Conservation (phyloP, 371 early-diverging fungal species). For the Haplosporangium sp. region DNA sequence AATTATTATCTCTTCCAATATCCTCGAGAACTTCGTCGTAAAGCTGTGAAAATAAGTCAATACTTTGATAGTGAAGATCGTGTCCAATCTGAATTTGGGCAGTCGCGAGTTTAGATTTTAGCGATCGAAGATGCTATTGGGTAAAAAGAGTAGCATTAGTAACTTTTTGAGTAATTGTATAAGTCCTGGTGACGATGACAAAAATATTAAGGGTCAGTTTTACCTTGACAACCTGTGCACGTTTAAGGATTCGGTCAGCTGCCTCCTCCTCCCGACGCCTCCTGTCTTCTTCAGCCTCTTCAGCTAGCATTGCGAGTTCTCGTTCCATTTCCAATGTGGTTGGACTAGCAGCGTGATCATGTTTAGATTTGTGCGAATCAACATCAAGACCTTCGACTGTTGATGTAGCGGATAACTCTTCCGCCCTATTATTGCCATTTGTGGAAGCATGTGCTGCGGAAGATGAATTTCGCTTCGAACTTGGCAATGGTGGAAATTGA, state of each 20-base stretch:
- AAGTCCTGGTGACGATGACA: too few species aligned
- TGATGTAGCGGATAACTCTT: constrained; percentile 10
- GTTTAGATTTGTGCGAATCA: constrained; percentile 3
- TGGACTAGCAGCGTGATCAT: constrained; percentile 11
- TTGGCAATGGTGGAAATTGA: constrained; percentile 9
- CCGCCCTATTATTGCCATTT: constrained; percentile 6
- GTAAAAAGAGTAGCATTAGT: background rate
- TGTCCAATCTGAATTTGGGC: constrained; percentile 49
- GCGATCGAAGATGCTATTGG: constrained; percentile 42
- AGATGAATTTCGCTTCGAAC: background rate
- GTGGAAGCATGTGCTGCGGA: background rate
- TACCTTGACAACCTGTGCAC: constrained; percentile 51
- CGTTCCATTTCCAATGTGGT: constrained; percentile 37
- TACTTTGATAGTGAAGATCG: constrained; percentile 38
- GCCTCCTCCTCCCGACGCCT: constrained; percentile 40
- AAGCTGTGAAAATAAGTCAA: constrained; percentile 47
- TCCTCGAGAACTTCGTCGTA: constrained; percentile 53
- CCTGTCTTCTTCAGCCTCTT: constrained; percentile 46
- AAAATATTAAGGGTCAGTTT: background rate
- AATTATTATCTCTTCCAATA: constrained; percentile 47
- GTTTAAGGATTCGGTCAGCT: constrained; percentile 42
- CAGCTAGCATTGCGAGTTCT: constrained; percentile 50
- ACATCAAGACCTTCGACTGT: constrained; percentile 23
- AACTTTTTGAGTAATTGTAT: background rate
- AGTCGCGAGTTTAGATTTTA: constrained; percentile 40